phyloP scores from a whole-genome alignment of 2,329 filamentous ascomycete species.

The Ceratocystis albifundus region DNA sequence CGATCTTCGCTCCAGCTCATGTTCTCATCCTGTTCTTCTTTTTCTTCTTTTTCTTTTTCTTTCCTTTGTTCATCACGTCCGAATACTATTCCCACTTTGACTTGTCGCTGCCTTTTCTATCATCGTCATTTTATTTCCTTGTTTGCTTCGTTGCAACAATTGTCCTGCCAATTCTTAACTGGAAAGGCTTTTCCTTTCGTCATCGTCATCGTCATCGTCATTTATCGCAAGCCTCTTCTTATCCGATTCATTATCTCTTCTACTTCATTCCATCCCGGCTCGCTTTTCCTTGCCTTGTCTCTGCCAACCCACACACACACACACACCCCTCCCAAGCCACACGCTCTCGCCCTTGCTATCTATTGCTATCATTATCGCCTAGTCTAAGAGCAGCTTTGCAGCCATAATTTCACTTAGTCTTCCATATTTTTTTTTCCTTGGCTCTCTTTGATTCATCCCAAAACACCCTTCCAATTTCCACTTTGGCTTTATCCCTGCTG shows the following conservation, averaged over 20 bases:
- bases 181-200: not conserved
- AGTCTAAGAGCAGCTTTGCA: not conserved
- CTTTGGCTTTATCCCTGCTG: not conserved
- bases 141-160: not conserved
- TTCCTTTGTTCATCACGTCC: not conserved
- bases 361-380: not conserved
- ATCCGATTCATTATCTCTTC: not conserved
- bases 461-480: slow-evolving; percentile 14
- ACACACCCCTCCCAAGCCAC: not conserved
- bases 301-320: no score
- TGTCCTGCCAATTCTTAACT: not conserved
- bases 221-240: not conserved
- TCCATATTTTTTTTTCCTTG: slow-evolving; percentile 1
- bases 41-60: not conserved
- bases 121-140: not conserved
- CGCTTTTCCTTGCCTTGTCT: not conserved
- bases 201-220: not conserved
- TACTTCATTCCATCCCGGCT: not conserved
- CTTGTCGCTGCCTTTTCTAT: no score
- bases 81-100: not conserved
- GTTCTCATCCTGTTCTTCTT: not conserved
- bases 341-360: not conserved
- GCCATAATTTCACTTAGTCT: not conserved
- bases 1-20: not conserved
- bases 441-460: slow-evolving; percentile 6